These are phyloP conservation scores for Alternaria sp. DNA, from an alignment of 2,329 filamentous ascomycete genomes.

Conservation along the genomic window DNA sequence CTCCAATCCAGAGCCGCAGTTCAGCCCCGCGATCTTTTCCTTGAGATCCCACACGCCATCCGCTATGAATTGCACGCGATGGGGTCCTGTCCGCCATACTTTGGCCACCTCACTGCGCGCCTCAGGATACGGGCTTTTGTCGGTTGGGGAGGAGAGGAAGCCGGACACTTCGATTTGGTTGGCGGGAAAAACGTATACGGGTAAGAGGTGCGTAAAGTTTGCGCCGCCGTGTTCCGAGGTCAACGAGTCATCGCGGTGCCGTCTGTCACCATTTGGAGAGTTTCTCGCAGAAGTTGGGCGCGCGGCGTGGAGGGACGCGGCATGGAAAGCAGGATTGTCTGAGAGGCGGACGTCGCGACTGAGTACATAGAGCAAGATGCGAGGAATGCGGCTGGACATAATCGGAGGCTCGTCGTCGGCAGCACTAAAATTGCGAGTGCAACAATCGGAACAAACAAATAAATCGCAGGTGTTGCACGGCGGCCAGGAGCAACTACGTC, in stretches of 20 bases:
- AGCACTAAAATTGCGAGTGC: slow-evolving; percentile 18
- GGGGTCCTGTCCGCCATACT: slow-evolving; percentile 77
- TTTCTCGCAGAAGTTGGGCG: slow-evolving; percentile 11
- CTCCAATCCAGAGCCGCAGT: slow-evolving; percentile 62
- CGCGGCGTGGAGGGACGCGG: slow-evolving; percentile 48
- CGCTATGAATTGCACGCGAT: slow-evolving; percentile 74
- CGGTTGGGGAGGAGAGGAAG: slow-evolving; percentile 62
- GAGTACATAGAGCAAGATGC: slow-evolving; percentile 72
- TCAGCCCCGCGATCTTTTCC: slow-evolving; percentile 62
- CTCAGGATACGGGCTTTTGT: slow-evolving; percentile 66
- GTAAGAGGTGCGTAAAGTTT: slow-evolving; percentile 65
- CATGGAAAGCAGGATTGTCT: slow-evolving; percentile 77
- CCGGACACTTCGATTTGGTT: slow-evolving; percentile 78
- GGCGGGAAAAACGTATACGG: slow-evolving; percentile 69
- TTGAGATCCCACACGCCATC: slow-evolving; percentile 78
- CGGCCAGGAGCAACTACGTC: slow-evolving; percentile 42
- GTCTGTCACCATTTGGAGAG: slow-evolving; percentile 15
- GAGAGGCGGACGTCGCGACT: slow-evolving; percentile 74
- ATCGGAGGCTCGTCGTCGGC: slow-evolving; percentile 17
- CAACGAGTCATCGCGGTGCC: slow-evolving; percentile 49
- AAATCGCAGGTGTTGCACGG: slow-evolving; percentile 35
- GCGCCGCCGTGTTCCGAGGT: slow-evolving; percentile 29
- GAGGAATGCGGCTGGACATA: slow-evolving; percentile 35
- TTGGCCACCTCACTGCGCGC: slow-evolving; percentile 69
- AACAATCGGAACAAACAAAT: slow-evolving; percentile 34